Percentiles rank a stretch among this genome's conserved stretches.
Conservation (phyloP, 1,284 basidiomycete genomes). For the Taiwanofungus camphoratus region DNA sequence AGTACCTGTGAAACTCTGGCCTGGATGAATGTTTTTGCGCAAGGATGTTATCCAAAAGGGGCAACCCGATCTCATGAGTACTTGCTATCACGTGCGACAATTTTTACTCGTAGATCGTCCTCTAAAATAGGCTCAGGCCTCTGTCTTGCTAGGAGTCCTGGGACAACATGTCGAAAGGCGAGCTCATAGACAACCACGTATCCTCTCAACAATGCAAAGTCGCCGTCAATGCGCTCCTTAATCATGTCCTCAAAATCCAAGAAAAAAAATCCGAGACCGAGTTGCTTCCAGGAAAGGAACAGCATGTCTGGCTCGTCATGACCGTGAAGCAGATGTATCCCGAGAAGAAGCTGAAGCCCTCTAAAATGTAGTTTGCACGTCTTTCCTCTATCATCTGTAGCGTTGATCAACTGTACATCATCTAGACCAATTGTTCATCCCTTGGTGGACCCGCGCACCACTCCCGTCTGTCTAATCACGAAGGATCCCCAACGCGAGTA, state of each 20-base stretch:
- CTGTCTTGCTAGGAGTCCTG: too few species aligned
- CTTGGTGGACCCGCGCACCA: conserved; percentile 74
- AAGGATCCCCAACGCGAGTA: conserved; percentile 96
- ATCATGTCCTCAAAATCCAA: conserved; percentile 60
- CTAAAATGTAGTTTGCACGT: conserved; percentile 56
- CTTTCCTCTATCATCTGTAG: too few species aligned
- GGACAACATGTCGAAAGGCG: conserved; percentile 40
- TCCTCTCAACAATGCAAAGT: conserved; percentile 68
- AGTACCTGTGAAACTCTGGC: too few species aligned
- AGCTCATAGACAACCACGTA: conserved; percentile 66
- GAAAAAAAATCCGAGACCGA: conserved; percentile 66
- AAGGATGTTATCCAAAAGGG: too few species aligned
- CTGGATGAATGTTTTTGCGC: too few species aligned
- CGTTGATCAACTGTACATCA: too few species aligned
- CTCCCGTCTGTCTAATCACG: conserved; percentile 83
- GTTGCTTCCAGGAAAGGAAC: conserved; percentile 75
- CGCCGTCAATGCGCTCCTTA: conserved; percentile 73
- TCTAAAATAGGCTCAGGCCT: too few species aligned
- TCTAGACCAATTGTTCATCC: conserved; percentile 75
- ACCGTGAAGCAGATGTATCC: conserved; percentile 78
- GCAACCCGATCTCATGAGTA: too few species aligned
- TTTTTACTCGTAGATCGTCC: too few species aligned
- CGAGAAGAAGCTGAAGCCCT: conserved; percentile 75
- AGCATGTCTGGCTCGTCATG: conserved; percentile 82
- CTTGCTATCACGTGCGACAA: too few species aligned